Base-by-base conservation (phyloP, 1,284 basidiomycete species). In the Trichosporon ovoides region DNA sequence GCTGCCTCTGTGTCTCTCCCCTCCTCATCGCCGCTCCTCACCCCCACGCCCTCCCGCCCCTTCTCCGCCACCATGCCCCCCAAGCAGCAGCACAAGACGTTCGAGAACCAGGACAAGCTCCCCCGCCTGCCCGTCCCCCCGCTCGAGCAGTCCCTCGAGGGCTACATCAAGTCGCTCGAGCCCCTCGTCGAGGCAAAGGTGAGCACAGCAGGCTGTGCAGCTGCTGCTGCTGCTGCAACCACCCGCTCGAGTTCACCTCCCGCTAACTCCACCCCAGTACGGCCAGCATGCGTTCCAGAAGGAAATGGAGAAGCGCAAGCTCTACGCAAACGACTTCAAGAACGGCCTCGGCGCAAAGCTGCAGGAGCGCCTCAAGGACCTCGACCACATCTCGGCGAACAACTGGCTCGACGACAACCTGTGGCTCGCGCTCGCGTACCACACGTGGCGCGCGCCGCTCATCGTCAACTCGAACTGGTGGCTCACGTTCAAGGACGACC, bases 391-490 rank as follows among this genome's bases (percentile, higher is more conserved):
- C 2, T 94, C 92, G 7, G 89, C 90, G 0, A 82, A 88, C 76
- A 97, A 96, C 75, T 98, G 95, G 95, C 83, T 98, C 13, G 85
- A 96, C 68, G 94, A 98, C 77, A 91, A 90, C 56, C 88, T 94
- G 69, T 98, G 95, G 95, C 80, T 87, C 58, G 86, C 88, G 66
- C 87, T 89, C 66, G 87, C 91, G 0, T 98, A 98, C 77, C 85
- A 91, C 62, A 88, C 92, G 77, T 91, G 87, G 86, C 84, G 94
- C 48, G 84, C 85, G 1, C 91, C 95, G 0, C 80, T 98, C 33
- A 81, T 91, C 58, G 79, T 98, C 69, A 90, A 98, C 78, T 95
- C 92, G 10, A 97, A 98, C 72, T 98, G 94, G 94, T 98, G 94
- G 94, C 81, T 97, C 46, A 82, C 91, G n/a, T 89, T 94, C 72